phyloP scores from a whole-genome alignment of 257 asterid genomes.

The Capsicum rhomboideum region DNA sequence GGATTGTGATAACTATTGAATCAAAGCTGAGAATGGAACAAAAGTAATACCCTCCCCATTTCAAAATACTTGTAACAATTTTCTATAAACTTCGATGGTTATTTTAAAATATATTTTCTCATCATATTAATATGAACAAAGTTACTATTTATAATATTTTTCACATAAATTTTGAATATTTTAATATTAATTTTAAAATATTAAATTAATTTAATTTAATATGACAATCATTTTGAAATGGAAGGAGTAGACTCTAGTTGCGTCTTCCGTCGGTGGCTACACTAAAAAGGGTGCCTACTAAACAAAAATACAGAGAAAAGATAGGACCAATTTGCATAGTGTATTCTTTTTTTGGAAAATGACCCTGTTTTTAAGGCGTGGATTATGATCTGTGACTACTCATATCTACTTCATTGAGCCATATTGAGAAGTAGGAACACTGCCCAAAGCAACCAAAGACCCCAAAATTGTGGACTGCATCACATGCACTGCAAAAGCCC shows the following conservation, averaged over 20 bases:
- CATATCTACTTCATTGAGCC: not conserved
- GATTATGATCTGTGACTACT: not conserved
- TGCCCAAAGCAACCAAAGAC: not conserved
- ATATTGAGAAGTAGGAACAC: not conserved
- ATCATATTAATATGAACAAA: too few relatives aligned
- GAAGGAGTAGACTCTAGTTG: not conserved
- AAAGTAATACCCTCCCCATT: not conserved
- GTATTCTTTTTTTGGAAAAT: not conserved
- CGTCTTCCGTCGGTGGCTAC: not conserved
- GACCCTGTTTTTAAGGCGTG: not conserved
- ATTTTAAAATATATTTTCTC: too few relatives aligned
- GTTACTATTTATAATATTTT: too few relatives aligned
- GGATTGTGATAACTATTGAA: not conserved
- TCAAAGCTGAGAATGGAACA: not conserved
- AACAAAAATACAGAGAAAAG: not conserved
- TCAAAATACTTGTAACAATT: too few relatives aligned
- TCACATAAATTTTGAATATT: too few relatives aligned
- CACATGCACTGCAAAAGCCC: not conserved
- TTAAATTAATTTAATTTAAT: too few relatives aligned
- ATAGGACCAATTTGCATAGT: not conserved
- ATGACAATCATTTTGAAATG: too few relatives aligned
- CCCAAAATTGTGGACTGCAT: not conserved
- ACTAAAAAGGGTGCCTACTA: not conserved
- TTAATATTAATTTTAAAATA: too few relatives aligned
- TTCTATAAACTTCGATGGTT: too few relatives aligned